A percentile compares a stretch with the other conserved stretches of the same genome.
These are phyloP conservation scores for Monsonia emarginata DNA, from an alignment of 441 rosid species.

Conservation along the genomic window DNA sequence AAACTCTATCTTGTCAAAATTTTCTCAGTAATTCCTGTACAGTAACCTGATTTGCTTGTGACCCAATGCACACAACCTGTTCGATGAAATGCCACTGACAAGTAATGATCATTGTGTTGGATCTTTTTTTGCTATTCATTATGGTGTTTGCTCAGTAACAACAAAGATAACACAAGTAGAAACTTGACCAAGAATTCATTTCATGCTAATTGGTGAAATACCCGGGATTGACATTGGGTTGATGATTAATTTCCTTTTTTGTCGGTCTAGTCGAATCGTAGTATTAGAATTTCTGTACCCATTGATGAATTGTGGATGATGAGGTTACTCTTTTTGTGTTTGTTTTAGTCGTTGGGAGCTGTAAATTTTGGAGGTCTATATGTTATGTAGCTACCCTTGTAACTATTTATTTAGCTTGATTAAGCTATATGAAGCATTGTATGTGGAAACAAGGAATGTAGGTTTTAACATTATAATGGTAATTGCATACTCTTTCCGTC, in stretches of 20 bases:
- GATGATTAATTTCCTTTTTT: not conserved
- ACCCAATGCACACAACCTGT: not conserved
- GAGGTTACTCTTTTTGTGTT: not conserved
- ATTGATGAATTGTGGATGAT: not conserved
- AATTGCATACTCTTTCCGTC: too few species aligned
- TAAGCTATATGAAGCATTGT: not conserved
- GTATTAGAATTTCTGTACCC: not conserved
- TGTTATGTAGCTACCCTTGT: not conserved
- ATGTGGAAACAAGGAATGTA: not conserved
- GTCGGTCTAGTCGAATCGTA: not conserved
- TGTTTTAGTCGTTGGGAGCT: not conserved
- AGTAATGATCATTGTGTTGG: not conserved
- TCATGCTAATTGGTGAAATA: not conserved
- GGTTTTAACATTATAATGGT: not conserved
- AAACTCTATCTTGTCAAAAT: not conserved
- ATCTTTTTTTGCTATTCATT: not conserved
- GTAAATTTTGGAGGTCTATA: not conserved
- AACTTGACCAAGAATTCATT: not conserved
- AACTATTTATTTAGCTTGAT: not conserved
- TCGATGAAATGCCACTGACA: conserved; percentile 3
- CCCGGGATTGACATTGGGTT: not conserved
- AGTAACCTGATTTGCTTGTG: not conserved
- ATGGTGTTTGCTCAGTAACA: not conserved
- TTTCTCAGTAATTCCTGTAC: not conserved
- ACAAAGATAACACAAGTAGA: not conserved